phyloP scores from a whole-genome alignment of 805 yeast genomes.

The Vanderwaltozyma yarrowii region DNA sequence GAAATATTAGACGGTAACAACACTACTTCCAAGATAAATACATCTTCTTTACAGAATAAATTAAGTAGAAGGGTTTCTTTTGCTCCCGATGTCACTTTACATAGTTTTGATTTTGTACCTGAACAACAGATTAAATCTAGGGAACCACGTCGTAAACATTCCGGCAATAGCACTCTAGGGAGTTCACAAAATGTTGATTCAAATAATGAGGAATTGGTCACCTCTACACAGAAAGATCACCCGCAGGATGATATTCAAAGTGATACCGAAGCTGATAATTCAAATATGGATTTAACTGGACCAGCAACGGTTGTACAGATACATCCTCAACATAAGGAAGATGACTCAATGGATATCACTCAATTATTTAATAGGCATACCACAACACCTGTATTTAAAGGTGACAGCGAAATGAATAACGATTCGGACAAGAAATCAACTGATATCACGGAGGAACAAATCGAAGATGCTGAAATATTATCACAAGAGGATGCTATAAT shows the following conservation, averaged over 20 bases:
- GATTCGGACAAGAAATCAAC: too few species aligned
- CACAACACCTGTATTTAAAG: constrained; percentile 2
- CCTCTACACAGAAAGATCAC: constrained; percentile 6
- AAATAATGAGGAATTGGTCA: constrained; percentile 2
- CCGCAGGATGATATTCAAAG: not conserved
- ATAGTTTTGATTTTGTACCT: constrained; percentile 38
- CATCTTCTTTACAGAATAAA: constrained; percentile 10
- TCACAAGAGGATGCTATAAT: constrained; percentile 4
- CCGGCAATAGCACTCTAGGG: not conserved
- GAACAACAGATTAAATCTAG: constrained; percentile 7
- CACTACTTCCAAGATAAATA: constrained; percentile 22
- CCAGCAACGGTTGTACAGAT: not conserved
- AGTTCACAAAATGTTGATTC: not conserved
- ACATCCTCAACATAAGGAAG: constrained; percentile 4
- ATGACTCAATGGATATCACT: constrained; percentile 17
- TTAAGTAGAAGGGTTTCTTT: constrained; percentile 53
- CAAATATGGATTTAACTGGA: constrained; percentile 5
- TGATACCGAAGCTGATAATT: not conserved
- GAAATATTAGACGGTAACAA: constrained; percentile 19
- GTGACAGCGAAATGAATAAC: too few species aligned
- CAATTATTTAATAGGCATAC: constrained; percentile 13
- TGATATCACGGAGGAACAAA: too few species aligned
- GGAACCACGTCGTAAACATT: constrained; percentile 15
- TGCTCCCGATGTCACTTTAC: constrained; percentile 65
- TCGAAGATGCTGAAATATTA: too few species aligned